Conservation (phyloP, 2,329 filamentous ascomycete species). For the Aureobasidium sp. region DNA sequence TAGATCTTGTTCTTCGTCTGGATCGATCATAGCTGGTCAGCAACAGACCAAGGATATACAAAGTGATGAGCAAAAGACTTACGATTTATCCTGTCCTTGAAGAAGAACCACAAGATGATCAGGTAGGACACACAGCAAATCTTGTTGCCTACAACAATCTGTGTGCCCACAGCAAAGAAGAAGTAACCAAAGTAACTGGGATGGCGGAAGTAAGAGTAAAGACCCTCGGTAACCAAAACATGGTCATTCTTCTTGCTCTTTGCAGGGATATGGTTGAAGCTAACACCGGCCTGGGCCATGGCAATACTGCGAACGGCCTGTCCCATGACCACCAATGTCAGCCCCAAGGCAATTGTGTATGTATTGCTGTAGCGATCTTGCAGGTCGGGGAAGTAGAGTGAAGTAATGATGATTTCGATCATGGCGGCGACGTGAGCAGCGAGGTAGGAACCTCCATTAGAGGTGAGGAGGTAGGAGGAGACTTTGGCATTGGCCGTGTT, state of each 20-base stretch:
- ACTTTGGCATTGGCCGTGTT: conserved; percentile 68
- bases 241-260: conserved; percentile 60
- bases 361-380: conserved; percentile 36
- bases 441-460: conserved; percentile 78
- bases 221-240: conserved; percentile 69
- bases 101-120: conserved; percentile 77
- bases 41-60: conserved; percentile 10
- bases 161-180: conserved; percentile 95
- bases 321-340: conserved; percentile 57
- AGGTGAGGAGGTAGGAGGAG: conserved; percentile 71
- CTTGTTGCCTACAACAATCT: conserved; percentile 78
- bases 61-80: conserved; percentile 25
- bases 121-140: conserved; percentile 69
- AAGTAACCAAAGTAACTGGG: conserved; percentile 98
- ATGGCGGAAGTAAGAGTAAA: conserved; percentile 71
- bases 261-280: conserved; percentile 84
- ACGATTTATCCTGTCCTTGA: conserved; percentile 60
- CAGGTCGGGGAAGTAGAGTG: conserved; percentile 44
- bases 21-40: not conserved
- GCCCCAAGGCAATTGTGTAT: conserved; percentile 43
- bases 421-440: conserved; percentile 71
- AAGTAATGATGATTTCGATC: conserved; percentile 59
- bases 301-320: conserved; percentile 71
- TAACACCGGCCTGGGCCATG: conserved; percentile 81
- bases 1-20: conserved; percentile 70